Base-by-base conservation (phyloP, 208 protist genomes). In the Acanthamoeba lenticulata region DNA sequence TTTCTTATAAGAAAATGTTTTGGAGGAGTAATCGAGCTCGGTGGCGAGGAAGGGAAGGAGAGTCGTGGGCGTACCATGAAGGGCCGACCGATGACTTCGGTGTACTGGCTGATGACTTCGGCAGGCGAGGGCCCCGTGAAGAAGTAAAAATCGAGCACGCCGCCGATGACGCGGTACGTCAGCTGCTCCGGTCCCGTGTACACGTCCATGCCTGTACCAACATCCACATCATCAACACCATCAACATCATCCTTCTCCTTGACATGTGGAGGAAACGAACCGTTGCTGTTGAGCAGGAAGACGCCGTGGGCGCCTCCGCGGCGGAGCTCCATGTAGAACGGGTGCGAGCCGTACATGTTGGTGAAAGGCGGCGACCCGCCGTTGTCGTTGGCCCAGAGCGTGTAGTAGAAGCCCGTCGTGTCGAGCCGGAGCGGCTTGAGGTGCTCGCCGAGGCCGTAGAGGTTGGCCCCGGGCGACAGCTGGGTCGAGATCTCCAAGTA, bases 281-380 rank as follows among this genome's bases (percentile, higher is more conserved):
- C 98, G 95, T 98, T 98, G 21, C 94, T 95, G 45, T 98, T 98
- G 7, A 96, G 94, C 13, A 98, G 67, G 42, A 98, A 98, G 4
- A 97, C 95, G 40, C 94, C 95, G 74, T 94, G 91, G 29, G 91
- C 47, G 40, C 52, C 52, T 13, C 69, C 44, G 4, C 1, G 24
- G 27, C n/a, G 29, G n/a, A 96, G 36, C 52, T 97, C 62, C 65
- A 98, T 72, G 90, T 97, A 97, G 90, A 98, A 97, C 38, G 97
- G 97, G 69, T 98, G 96, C 24, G 79, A 67, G 36, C 97, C 97
- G 83, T 98, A 98, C 27, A 97, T 47, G 79, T 97, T 96, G 6
- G 47, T 94, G 62, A 89, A 83, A 9, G 44, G 19, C 21, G 91
- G 91, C 21, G 91, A 72, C 11, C 91, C 91, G 9, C 45, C 89